Evolutionary conservation across 75 land plant species (phyloP), one percentile per base, ranked within the genome.

Genomic region (Azolla pinnata): DNA sequence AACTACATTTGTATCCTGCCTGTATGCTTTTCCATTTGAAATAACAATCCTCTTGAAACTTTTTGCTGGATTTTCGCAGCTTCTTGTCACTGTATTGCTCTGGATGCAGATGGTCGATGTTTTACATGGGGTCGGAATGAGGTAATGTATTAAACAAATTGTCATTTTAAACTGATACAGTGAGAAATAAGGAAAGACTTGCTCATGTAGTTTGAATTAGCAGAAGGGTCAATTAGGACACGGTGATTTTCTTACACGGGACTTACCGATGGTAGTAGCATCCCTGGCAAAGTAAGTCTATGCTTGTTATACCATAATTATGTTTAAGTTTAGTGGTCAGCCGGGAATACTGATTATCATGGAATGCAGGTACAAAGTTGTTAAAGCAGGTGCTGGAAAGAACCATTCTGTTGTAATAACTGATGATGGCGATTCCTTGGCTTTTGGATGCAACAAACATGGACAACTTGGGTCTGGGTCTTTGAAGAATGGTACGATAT

Each of bases 121-220:
- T 95, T 79, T 51, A 89, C 99, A 1, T 95, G 99, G 99, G 99
- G 99, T 31, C 69, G 99, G 2, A 89, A 95, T 70, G 98, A 93
- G 77, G 98, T 79, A 72, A 45, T 60, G n/a, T 26, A 4, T 0
- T 57, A 24, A 42, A 16, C 48, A 50, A 0, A 4, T 26, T 61
- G 55, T 61, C 31, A 4, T 46, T 7, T 42, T 18, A 7, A 31
- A 34, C 29, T 14, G 27, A 59, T 5, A 32, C 26, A 33, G 4
- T n/a, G 21, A 59, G 18, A 26, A 32, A 59, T n/a, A 1, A 3
- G 20, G 21, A 28, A 20, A 59, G 47, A 17, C 38, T 38, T n/a
- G n/a, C n/a, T n/a, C n/a, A n/a, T n/a, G n/a, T n/a, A n/a, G n/a
- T 17, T 60, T 28, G 23, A 30, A 12, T 54, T 32, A 31, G 59